Evolutionary conservation across 2,329 filamentous ascomycete genomes (phyloP), one percentile per base, ranked within the genome.

Genomic region (Grosmannia huntii): DNA sequence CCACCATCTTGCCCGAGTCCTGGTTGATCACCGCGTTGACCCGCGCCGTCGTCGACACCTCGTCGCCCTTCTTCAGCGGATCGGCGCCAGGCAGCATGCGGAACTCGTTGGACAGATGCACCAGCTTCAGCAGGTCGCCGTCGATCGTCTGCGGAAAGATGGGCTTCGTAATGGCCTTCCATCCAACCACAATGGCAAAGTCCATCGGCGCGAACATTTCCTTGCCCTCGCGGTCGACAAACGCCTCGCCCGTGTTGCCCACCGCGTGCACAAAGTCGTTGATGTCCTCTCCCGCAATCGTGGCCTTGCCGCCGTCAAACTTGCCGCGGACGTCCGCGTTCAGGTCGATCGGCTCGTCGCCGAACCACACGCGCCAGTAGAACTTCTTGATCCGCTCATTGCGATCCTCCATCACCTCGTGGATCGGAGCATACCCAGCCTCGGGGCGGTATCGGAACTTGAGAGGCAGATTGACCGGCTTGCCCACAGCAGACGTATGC

Each of bases 321-420:
- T 84, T 85, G 68, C 89, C 87, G 6, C 89, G 91, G 56, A 96
- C 88, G 41, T 89, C 79, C 19, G 87, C 86, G 66, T 96, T 86
- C 58, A 96, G 88, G 58, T 95, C 86, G 55, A 95, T 80, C 50
- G 80, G 73, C 67, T 96, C 91, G 60, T 91, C 81, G 49, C 90
- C 94, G 66, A 99, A 99, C 94, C 94, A 99, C 64, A 95, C 86
- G 65, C 86, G 85, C 84, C 95, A 99, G 80, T 99, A 99, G 72
- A 99, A 99, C 72, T 96, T 89, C 79, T 99, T 99, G 78, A 99
- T 97, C 63, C 90, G 88, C 69, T 99, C 92, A 70, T 99, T 99
- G 68, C 94, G 90, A 58, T 83, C 87, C 41, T 90, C 83, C 94
- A 99, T 99, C 62, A 97, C 87, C 72, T 99, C 94, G 61, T 87